Conservation (phyloP, 2,329 filamentous ascomycete genomes). For the Monosporascus sp. region DNA sequence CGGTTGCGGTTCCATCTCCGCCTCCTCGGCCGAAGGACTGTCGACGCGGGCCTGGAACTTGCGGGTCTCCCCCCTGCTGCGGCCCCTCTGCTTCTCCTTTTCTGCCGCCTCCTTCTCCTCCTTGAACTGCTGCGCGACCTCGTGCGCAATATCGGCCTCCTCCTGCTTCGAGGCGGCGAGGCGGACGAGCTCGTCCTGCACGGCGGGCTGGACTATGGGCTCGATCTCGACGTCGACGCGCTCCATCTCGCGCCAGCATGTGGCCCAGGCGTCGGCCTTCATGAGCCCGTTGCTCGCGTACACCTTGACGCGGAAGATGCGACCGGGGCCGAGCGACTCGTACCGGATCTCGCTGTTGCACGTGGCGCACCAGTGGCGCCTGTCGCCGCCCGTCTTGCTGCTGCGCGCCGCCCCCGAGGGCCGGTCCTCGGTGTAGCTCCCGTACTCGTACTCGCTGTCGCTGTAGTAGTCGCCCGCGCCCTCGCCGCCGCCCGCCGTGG, state of each 20-base stretch:
- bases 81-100: conserved; percentile 12
- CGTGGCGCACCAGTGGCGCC: conserved; percentile 51
- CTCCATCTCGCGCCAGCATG: conserved; percentile 97
- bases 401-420: background rate
- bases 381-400: conserved; percentile 12
- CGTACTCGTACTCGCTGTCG: conserved; percentile 18
- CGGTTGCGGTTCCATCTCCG: conserved; percentile 5
- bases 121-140: conserved; percentile 26
- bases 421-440: conserved; percentile 3
- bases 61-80: conserved; percentile 4
- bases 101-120: conserved; percentile 24
- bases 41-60: background rate
- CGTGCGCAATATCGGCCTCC: conserved; percentile 20
- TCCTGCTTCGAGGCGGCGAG: conserved; percentile 41
- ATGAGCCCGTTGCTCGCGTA: conserved; percentile 95
- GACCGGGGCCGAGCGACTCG: conserved; percentile 46
- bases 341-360: conserved; percentile 51
- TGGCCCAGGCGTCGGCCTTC: conserved; percentile 84
- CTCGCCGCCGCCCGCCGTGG: conserved; percentile 37
- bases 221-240: conserved; percentile 91
- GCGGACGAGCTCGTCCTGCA: conserved; percentile 56
- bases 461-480: conserved; percentile 39
- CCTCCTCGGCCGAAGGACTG: conserved; percentile 7
- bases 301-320: conserved; percentile 73
- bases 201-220: conserved; percentile 58